These are phyloP conservation scores for Chaetomium strumarium DNA, from an alignment of 2,329 filamentous ascomycete species.

Conservation along the genomic window DNA sequence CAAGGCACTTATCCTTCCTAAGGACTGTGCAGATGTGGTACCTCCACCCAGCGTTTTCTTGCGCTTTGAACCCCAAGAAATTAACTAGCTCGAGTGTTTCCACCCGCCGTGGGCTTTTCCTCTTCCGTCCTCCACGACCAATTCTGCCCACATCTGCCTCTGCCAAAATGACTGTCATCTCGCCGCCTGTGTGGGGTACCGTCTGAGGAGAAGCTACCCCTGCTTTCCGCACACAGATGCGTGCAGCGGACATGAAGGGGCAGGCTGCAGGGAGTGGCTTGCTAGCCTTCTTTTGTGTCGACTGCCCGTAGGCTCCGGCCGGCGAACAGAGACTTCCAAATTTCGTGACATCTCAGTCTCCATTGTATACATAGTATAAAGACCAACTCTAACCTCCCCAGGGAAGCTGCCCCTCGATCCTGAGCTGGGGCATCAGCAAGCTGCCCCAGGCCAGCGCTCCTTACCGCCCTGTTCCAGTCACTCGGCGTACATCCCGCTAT, in stretches of 20 bases:
- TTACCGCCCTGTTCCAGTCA: slow-evolving; percentile 6
- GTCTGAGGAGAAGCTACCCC: slow-evolving; percentile 14
- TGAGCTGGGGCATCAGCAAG: slow-evolving; percentile 37
- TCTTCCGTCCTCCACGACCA: slow-evolving; percentile 9
- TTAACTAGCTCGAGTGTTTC: slow-evolving; percentile 10
- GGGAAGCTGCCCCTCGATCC: slow-evolving; percentile 30
- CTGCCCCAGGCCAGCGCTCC: slow-evolving; percentile 34
- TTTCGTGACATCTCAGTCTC: slow-evolving; percentile 10
- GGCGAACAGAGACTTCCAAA: slow-evolving; percentile 16
- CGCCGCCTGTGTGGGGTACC: slow-evolving; percentile 21
- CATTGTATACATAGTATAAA: slow-evolving; percentile 28
- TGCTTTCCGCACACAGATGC: slow-evolving; percentile 9
- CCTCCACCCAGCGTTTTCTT: slow-evolving; percentile 14
- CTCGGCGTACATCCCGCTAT: no score
- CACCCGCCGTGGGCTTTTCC: slow-evolving; percentile 9
- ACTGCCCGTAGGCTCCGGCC: slow-evolving; percentile 15
- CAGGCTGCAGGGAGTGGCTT: slow-evolving; percentile 22
- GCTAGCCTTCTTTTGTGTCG: slow-evolving; percentile 19
- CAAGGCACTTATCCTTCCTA: slow-evolving; percentile 4
- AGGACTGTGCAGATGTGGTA: neutral
- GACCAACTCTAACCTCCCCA: slow-evolving; percentile 30
- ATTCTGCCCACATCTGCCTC: slow-evolving; percentile 14
- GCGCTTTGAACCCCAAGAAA: slow-evolving; percentile 10
- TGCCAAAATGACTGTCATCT: slow-evolving; percentile 14
- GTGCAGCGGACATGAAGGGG: slow-evolving; percentile 1